Percentiles rank a stretch among this genome's conserved stretches.
These are phyloP conservation scores for Clavispora fructus DNA, from an alignment of 805 yeast species.

Conservation along the genomic window DNA sequence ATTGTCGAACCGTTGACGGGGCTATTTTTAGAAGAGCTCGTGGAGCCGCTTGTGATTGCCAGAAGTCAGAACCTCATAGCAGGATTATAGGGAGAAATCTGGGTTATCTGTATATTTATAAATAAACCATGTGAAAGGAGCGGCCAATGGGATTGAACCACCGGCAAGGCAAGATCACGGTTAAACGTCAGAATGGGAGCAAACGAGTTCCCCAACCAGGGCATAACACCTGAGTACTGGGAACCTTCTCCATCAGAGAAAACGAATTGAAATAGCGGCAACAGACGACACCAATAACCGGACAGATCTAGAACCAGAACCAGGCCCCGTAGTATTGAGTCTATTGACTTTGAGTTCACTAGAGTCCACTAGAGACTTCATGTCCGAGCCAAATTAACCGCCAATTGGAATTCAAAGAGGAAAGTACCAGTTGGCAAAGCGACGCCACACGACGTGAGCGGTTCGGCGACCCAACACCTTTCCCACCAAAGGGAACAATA, in stretches of 20 bases:
- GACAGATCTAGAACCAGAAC: no score
- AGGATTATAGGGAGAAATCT: background rate
- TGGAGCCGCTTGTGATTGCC: conserved; percentile 23
- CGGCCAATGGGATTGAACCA: no score
- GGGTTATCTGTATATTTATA: background rate
- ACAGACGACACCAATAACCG: no score
- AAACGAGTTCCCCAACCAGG: no score
- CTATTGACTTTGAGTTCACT: no score
- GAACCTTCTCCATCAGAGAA: no score
- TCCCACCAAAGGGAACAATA: conserved; percentile 62
- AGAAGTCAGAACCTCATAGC: conserved; percentile 27
- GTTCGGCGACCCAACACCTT: conserved; percentile 58
- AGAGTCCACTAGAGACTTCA: no score
- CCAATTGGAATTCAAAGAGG: background rate
- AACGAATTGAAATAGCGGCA: no score
- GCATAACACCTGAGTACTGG: no score
- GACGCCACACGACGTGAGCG: conserved; percentile 31
- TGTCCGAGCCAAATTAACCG: background rate
- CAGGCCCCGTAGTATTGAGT: no score
- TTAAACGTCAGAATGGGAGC: no score
- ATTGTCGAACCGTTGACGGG: conserved; percentile 34
- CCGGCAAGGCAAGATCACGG: no score
- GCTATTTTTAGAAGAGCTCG: conserved; percentile 25
- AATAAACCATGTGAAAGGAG: conserved; percentile 12
- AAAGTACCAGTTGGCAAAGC: conserved; percentile 33